Evolutionary conservation across 176 grass and related monocot species (phyloP).

Genomic region (Oryza meridionalis): DNA sequence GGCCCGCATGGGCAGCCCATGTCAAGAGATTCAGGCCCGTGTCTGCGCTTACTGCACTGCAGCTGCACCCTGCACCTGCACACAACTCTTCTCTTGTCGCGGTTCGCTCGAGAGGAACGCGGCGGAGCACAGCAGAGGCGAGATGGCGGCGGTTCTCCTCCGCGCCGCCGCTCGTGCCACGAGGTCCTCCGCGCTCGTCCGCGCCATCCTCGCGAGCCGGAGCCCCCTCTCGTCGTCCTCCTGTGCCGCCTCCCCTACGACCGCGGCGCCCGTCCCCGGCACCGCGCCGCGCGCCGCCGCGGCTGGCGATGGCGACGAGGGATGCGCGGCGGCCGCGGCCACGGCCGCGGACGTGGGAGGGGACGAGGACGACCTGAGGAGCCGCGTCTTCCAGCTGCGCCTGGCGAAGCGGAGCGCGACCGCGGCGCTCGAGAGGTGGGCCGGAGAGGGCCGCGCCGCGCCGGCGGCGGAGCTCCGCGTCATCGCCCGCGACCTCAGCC

Average conservation of each 20-base stretch:
- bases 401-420: slow-evolving; percentile 81
- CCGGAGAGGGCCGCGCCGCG: slow-evolving; percentile 56
- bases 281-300: neutral
- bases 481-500: slow-evolving; percentile 67
- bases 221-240: slow-evolving; percentile 34
- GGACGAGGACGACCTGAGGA: slow-evolving; percentile 52
- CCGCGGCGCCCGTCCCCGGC: neutral
- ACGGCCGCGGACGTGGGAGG: neutral
- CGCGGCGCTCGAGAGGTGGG: slow-evolving; percentile 68
- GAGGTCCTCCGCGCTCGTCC: slow-evolving; percentile 32
- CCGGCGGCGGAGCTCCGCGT: slow-evolving; percentile 54
- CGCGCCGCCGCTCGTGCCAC: slow-evolving; percentile 32
- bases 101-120: slow-evolving; percentile 3
- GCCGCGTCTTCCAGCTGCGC: slow-evolving; percentile 68
- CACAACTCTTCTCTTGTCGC: neutral
- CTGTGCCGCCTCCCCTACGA: neutral
- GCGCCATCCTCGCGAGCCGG: neutral
- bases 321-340: neutral
- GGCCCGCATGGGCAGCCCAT: neutral
- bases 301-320: slow-evolving; percentile 14
- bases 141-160: slow-evolving; percentile 51
- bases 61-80: neutral
- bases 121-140: neutral
- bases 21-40: neutral
- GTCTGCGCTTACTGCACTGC: neutral